Evolutionary conservation across 805 yeast species (phyloP).

Genomic region (Candida insectorum): DNA sequence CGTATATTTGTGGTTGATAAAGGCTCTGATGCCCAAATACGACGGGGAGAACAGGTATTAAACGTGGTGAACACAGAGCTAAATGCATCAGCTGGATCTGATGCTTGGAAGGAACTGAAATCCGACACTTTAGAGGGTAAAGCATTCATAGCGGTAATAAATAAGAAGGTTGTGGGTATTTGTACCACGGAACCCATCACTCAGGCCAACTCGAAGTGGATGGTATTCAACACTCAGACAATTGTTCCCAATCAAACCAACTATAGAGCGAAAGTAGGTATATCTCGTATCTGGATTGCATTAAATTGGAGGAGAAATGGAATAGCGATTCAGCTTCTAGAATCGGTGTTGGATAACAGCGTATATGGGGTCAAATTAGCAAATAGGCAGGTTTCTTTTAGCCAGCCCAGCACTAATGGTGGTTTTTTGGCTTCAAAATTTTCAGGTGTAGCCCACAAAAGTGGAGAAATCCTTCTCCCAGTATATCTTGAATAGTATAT

Average conservation of each 20-base stretch:
- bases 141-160: constrained; percentile 48
- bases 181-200: constrained; percentile 48
- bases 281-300: constrained; percentile 44
- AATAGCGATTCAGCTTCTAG: constrained; percentile 45
- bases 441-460: constrained; percentile 53
- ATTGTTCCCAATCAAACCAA: constrained; percentile 46
- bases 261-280: constrained; percentile 28
- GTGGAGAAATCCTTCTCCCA: constrained; percentile 49
- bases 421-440: constrained; percentile 54
- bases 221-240: constrained; percentile 50
- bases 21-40: constrained; percentile 18
- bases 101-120: constrained; percentile 23
- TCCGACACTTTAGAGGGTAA: constrained; percentile 12
- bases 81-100: constrained; percentile 47
- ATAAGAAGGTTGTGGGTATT: constrained; percentile 51
- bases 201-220: constrained; percentile 49
- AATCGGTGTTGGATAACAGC: constrained; percentile 40
- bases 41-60: constrained; percentile 33
- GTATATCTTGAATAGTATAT: constrained; percentile 37
- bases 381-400: constrained; percentile 55
- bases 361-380: constrained; percentile 48
- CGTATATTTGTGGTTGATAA: constrained; percentile 17
- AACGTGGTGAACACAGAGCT: constrained; percentile 56
- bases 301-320: constrained; percentile 47
- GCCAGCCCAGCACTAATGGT: constrained; percentile 70